Evolutionary conservation across 2,329 filamentous ascomycete genomes (phyloP).

Genomic region (Apiospora koreana): DNA sequence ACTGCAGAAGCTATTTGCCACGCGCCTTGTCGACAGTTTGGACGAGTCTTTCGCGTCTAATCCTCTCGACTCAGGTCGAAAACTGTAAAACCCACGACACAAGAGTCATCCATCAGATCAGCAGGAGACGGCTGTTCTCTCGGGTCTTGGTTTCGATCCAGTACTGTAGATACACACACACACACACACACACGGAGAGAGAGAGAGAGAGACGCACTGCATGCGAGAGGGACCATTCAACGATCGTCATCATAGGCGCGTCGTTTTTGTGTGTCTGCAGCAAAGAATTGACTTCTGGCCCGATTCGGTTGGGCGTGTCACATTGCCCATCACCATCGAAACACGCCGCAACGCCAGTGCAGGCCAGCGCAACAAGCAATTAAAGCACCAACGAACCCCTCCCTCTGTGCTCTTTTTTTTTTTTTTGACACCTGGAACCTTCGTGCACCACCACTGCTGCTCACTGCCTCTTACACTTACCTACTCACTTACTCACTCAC

Average conservation of each 20-base stretch:
- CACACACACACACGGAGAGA: too few relatives aligned
- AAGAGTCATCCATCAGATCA: conserved; percentile 7
- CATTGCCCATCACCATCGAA: conserved; percentile 10
- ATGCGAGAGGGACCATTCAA: background rate
- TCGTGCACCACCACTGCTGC: background rate
- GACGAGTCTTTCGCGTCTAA: conserved; percentile 7
- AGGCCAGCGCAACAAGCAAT: conserved; percentile 10
- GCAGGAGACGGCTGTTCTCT: background rate
- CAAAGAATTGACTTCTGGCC: conserved; percentile 12
- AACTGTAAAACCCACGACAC: conserved; percentile 2
- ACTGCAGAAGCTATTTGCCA: background rate
- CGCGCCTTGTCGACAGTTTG: conserved; percentile 5
- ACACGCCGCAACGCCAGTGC: conserved; percentile 11
- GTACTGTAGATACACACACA: background rate
- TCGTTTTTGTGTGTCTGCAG: conserved; percentile 1
- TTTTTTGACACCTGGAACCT: conserved; percentile 1
- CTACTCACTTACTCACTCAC: background rate
- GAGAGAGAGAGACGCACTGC: background rate
- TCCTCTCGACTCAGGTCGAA: conserved; percentile 7
- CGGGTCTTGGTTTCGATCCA: background rate
- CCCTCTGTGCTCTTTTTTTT: conserved; percentile 2
- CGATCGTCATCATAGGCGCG: conserved; percentile 10
- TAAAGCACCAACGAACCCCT: conserved; percentile 12
- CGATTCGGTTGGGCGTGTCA: conserved; percentile 10
- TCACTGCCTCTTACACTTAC: background rate